Conservation (phyloP, 306 rosid species). For the Cucurbita ficifolia region DNA sequence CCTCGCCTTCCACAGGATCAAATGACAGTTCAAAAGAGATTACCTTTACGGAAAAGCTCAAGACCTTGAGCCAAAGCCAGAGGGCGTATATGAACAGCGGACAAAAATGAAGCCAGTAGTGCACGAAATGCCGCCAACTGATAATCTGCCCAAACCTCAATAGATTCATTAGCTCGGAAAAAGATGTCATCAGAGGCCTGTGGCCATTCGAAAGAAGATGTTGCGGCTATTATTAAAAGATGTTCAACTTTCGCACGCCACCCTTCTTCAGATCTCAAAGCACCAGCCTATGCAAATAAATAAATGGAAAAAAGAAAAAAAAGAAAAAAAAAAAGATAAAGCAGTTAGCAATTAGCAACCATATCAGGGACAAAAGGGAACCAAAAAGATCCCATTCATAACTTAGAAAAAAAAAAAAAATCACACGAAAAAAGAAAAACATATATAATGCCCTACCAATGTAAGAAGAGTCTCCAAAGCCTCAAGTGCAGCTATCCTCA, state of each 20-base stretch:
- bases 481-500: conserved; percentile 78
- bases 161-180: conserved; percentile 27
- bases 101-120: conserved; percentile 65
- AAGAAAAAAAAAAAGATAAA: neutral
- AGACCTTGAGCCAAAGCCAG: conserved; percentile 69
- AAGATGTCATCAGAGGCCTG: conserved; percentile 25
- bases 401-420: neutral
- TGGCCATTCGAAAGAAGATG: conserved; percentile 36
- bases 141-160: conserved; percentile 32
- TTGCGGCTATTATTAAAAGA: conserved; percentile 42
- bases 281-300: conserved; percentile 49
- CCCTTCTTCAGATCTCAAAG: conserved; percentile 32
- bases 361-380: neutral
- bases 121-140: conserved; percentile 73
- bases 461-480: conserved; percentile 63
- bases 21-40: conserved; percentile 2
- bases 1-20: neutral
- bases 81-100: conserved; percentile 36
- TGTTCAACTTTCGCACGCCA: conserved; percentile 52
- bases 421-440: neutral
- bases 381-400: neutral
- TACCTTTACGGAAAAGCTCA: conserved; percentile 73
- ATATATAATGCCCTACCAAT: conserved; percentile 40
- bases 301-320: neutral
- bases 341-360: neutral